A percentile compares a stretch with the other conserved stretches of the same genome.
These are phyloP conservation scores for Phytophthora megakarya DNA, from an alignment of 352 stramenopile species.

Conservation along the genomic window DNA sequence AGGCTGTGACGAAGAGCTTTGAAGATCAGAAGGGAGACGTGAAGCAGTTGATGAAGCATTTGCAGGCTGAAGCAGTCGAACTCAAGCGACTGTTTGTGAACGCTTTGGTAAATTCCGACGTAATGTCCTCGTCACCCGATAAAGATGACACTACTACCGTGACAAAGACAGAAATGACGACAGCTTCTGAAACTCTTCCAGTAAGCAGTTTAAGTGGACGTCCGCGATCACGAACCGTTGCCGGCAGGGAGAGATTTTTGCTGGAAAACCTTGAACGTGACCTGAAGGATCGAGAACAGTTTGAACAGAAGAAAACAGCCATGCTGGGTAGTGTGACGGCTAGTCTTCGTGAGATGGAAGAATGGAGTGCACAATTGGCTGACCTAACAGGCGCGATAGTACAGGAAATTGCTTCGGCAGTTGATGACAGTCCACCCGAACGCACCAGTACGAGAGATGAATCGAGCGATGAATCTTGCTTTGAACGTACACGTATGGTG, in stretches of 20 bases:
- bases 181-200: slow-evolving; percentile 10
- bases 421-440: slow-evolving; percentile 15
- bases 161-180: neutral
- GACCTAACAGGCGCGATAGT: slow-evolving; percentile 42
- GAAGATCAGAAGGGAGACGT: slow-evolving; percentile 75
- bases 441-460: slow-evolving; percentile 27
- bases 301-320: slow-evolving; percentile 29
- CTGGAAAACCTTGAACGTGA: slow-evolving; percentile 54
- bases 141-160: neutral
- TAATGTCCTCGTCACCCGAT: slow-evolving; percentile 4
- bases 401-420: slow-evolving; percentile 37
- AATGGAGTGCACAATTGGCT: slow-evolving; percentile 37
- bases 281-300: slow-evolving; percentile 34
- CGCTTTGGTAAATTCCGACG: slow-evolving; percentile 45
- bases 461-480: slow-evolving; percentile 14
- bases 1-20: slow-evolving; percentile 74
- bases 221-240: slow-evolving; percentile 29
- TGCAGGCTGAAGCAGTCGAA: slow-evolving; percentile 71
- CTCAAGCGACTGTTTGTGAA: slow-evolving; percentile 73
- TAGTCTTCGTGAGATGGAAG: slow-evolving; percentile 44
- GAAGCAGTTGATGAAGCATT: slow-evolving; percentile 59
- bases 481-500: slow-evolving; percentile 38
- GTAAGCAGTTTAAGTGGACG: slow-evolving; percentile 30
- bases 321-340: slow-evolving; percentile 27
- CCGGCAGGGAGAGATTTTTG: slow-evolving; percentile 41